Percentiles rank a stretch among this genome's conserved stretches.
Conservation (phyloP, 2,329 filamentous ascomycete genomes). For the Phaeosphaeria sp. region DNA sequence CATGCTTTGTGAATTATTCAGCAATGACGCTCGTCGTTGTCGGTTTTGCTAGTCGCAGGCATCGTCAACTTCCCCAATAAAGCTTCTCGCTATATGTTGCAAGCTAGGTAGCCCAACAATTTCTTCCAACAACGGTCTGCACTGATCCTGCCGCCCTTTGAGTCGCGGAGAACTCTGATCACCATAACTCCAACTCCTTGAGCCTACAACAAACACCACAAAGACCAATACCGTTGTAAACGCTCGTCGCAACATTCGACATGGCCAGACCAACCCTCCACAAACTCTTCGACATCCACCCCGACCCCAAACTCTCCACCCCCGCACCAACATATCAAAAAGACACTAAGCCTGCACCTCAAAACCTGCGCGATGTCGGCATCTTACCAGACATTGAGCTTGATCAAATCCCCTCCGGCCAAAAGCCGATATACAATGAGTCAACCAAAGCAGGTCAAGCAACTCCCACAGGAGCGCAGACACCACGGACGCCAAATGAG, state of each 20-base stretch:
- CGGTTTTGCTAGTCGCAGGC: constrained; percentile 10
- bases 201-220: too few species aligned
- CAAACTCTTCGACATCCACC: constrained; percentile 53
- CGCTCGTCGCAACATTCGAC: neutral
- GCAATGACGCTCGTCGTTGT: constrained; percentile 22
- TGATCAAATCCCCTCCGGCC: constrained; percentile 23
- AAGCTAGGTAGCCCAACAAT: neutral
- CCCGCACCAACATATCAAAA: constrained; percentile 48
- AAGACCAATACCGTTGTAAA: too few species aligned
- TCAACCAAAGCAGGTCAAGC: constrained; percentile 18
- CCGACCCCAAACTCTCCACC: constrained; percentile 41
- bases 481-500: constrained; percentile 47
- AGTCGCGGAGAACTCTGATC: too few species aligned
- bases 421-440: constrained; percentile 5
- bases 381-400: constrained; percentile 44
- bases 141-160: too few species aligned
- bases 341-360: constrained; percentile 15
- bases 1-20: constrained; percentile 24
- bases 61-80: constrained; percentile 12
- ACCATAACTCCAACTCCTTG: too few species aligned
- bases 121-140: neutral
- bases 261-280: constrained; percentile 40
- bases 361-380: constrained; percentile 20
- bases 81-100: neutral
- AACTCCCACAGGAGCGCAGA: constrained; percentile 20